Evolutionary conservation across 352 stramenopile genomes (phyloP), one percentile per base, ranked within the genome.

Genomic region (Pythium aphanidermatum): DNA sequence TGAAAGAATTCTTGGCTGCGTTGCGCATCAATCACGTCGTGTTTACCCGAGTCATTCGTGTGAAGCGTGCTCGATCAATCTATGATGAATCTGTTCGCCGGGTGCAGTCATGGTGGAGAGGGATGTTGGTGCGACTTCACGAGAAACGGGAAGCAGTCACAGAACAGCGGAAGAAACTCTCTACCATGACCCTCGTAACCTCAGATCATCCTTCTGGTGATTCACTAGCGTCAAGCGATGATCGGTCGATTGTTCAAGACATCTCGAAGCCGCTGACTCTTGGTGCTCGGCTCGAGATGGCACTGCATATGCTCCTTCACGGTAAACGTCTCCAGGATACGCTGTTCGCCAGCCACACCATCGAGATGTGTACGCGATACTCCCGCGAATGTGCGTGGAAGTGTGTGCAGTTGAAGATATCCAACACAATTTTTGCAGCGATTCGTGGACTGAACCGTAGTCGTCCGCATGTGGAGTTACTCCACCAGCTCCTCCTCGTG

Each of bases 361-460:
- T 99, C 23, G 84, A 98, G 55, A 74, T 86, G 20, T 96, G 82
- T 30, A 98, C 95, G 26, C 72, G 77, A 14, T 89, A 95, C 51
- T 98, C 91, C 10, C 64, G 77, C 11, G 70, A 92, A 56, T 97
- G 86, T 62, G 97, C 92, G 51, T 68, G 77, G 38, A 81, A 84
- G 37, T 98, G 97, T 43, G 70, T 92, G 5, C 58, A 86, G 37
- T 62, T 90, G 23, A 71, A 83, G 46, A 93, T 95, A 27, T 75
- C 89, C 16, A 74, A 78, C 19, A 93, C 93, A 19, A 82, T 99
- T 40, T 97, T 96, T 46, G 75, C 69, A 16, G 75, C 97, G 0
- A 95, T 98, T 50, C 70, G 78, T 30, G 91, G 79, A 10, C 89
- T 97, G 57, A 98, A 98, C 69, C 86, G 95, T 38, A 98, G 90